Conservation (phyloP, 495 filamentous ascomycete species). For the Daldinia childiae region DNA sequence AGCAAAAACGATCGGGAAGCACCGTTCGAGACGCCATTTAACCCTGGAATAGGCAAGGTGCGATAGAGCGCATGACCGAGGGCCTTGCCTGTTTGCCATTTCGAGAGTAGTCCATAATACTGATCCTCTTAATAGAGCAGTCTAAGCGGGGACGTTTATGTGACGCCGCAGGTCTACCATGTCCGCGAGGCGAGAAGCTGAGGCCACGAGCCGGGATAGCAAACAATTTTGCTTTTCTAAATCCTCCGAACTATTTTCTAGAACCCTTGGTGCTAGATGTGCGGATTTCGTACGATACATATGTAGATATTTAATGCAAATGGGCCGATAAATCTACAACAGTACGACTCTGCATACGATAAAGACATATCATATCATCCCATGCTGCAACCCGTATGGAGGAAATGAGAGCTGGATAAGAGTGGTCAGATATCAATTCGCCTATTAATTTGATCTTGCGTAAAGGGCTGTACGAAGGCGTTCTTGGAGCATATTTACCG, state of each 20-base stretch:
- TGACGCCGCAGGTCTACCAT: conserved; percentile 8
- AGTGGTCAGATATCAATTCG: conserved; percentile 6
- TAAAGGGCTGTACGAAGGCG: neutral
- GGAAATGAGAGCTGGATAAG: neutral
- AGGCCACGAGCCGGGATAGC: conserved; percentile 21
- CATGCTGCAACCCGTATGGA: neutral
- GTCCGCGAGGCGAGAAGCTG: conserved; percentile 4
- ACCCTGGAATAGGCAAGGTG: conserved; percentile 13
- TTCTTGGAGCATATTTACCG: neutral
- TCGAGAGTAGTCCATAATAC: conserved; percentile 12
- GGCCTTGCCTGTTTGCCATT: conserved; percentile 20
- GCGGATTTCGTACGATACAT: neutral
- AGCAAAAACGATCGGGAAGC: conserved; percentile 10
- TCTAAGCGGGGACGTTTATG: conserved; percentile 39
- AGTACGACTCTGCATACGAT: neutral
- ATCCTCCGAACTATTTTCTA: conserved; percentile 29
- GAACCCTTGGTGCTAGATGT: neutral
- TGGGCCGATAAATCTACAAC: neutral
- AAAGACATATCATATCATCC: neutral
- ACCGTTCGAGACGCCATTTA: conserved; percentile 12
- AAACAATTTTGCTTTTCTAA: neutral
- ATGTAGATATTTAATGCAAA: neutral
- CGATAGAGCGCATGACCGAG: conserved; percentile 22
- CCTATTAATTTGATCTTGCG: neutral
- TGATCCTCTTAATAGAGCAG: conserved; percentile 31